Evolutionary conservation across 768 basidiomycete genomes (phyloP), one percentile per base, ranked within the genome.

Genomic region (Phlebiopsis flavidoalba): DNA sequence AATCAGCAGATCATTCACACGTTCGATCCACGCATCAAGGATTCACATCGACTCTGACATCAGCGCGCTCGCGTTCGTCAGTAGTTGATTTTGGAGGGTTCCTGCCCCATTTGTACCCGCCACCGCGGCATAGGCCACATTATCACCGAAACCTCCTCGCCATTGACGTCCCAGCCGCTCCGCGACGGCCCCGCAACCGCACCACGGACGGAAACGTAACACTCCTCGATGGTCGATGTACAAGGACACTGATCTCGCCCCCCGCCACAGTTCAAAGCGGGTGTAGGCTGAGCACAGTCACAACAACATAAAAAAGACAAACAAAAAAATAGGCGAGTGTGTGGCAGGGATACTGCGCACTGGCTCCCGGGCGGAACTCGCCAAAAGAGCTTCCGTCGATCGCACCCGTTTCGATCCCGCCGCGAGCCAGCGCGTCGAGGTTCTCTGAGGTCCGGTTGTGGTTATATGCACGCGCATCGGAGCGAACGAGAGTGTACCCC

Each of bases 181-280:
- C 3, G 97, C 96, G 11, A 95, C 93, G 0, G 96, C 94, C n/a
- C 40, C 98, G 82, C 49, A 98, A 80, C 57, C 97, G 90, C 46
- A 92, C 91, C 21, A n/a, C n/a, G 97, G 97, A 66, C 97, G 94
- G 80, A 99, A n/a, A 99, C 8, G 97, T 99, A n/a, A n/a, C n/a
- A n/a, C 26, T 96, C 96, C 70, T 99, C 97, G 0, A 97, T 98
- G n/a, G 73, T 99, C 97, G 75, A 99, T 98, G 74, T 97, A 99
- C 49, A 99, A n/a, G n/a, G 78, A 70, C 96, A 98, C 76, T 99
- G 43, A 97, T 97, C 75, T 99, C 97, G 12, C 97, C 97, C n/a
- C 15, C 97, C 97, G 19, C 97, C 96, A n/a, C 95, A 98, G 98
- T 68, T 85, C 89, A 47, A 95, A n/a, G n/a, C n/a, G n/a, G n/a